A percentile compares a stretch with the other conserved stretches of the same genome.
Conservation (phyloP, 352 stramenopile species). For the Aphanomyces euteiches region DNA sequence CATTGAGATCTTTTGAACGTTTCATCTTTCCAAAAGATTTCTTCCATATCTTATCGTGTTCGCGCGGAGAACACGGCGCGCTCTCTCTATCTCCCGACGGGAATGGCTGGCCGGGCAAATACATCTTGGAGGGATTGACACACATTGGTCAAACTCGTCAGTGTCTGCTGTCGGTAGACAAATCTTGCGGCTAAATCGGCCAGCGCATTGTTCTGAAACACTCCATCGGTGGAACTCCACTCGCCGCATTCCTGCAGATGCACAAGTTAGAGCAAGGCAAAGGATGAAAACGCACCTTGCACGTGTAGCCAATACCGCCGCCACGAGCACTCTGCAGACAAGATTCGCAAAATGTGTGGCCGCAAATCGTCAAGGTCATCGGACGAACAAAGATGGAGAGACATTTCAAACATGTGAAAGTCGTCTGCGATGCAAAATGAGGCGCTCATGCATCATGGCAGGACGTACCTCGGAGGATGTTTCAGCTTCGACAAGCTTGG, state of each 20-base stretch:
- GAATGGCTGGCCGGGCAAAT: conserved; percentile 37
- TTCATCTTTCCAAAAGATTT: conserved; percentile 25
- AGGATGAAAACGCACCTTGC: background rate
- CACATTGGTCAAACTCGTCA: conserved; percentile 60
- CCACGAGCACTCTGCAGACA: conserved; percentile 37
- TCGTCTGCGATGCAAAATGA: conserved; percentile 34
- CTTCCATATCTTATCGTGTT: conserved; percentile 6
- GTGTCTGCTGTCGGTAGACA: conserved; percentile 65
- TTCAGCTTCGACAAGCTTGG: conserved; percentile 60
- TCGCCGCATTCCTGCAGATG: conserved; percentile 36
- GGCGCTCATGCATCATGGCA: background rate
- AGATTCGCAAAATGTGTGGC: conserved; percentile 62
- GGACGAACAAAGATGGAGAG: conserved; percentile 60
- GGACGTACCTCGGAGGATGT: conserved; percentile 47
- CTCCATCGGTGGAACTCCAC: conserved; percentile 35
- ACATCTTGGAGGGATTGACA: conserved; percentile 64
- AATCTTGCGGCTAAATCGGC: conserved; percentile 70
- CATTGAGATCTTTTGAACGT: conserved; percentile 27
- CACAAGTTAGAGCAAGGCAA: too few species aligned
- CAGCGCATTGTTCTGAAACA: conserved; percentile 66
- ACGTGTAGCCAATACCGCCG: background rate
- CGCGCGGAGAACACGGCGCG: background rate
- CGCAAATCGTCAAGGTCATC: conserved; percentile 64
- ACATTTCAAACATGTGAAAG: conserved; percentile 71
- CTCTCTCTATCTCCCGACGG: background rate